These are phyloP conservation scores for Lycium barbarum DNA, from an alignment of 257 asterid genomes.

Conservation along the genomic window DNA sequence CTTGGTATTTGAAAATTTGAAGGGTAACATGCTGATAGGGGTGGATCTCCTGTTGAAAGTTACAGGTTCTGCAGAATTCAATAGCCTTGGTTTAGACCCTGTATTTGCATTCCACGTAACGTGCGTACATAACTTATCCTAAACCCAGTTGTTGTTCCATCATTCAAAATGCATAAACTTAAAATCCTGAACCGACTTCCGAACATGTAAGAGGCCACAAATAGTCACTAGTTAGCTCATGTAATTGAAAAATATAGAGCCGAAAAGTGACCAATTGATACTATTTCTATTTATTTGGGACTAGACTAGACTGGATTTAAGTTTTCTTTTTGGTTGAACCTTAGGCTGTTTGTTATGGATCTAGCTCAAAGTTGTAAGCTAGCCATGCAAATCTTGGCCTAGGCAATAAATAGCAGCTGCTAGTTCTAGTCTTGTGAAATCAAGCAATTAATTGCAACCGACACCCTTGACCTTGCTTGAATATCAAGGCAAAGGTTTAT, in stretches of 20 bases:
- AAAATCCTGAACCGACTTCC: not conserved
- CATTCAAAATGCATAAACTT: not conserved
- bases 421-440: conserved; percentile 9
- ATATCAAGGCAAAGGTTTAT: conserved; percentile 17
- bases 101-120: not conserved
- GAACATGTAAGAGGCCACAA: not conserved
- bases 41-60: not conserved
- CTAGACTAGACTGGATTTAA: not conserved
- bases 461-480: not conserved
- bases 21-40: too few relatives aligned
- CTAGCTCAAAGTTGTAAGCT: conserved; percentile 5
- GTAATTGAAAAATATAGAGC: not conserved
- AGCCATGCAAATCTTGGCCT: not conserved
- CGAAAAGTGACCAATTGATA: not conserved
- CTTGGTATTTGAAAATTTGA: too few relatives aligned
- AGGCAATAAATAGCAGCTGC: conserved; percentile 6
- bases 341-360: not conserved
- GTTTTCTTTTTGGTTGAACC: not conserved
- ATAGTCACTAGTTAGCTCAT: not conserved
- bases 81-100: not conserved
- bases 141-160: not conserved
- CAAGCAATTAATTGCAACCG: conserved; percentile 11
- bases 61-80: not conserved
- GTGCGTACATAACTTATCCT: not conserved
- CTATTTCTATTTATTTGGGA: not conserved